Percentiles rank a stretch among this genome's conserved stretches.
Evolutionary conservation across 1,139 yeast genomes (phyloP).

Genomic region (Pichia kudriavzevii): DNA sequence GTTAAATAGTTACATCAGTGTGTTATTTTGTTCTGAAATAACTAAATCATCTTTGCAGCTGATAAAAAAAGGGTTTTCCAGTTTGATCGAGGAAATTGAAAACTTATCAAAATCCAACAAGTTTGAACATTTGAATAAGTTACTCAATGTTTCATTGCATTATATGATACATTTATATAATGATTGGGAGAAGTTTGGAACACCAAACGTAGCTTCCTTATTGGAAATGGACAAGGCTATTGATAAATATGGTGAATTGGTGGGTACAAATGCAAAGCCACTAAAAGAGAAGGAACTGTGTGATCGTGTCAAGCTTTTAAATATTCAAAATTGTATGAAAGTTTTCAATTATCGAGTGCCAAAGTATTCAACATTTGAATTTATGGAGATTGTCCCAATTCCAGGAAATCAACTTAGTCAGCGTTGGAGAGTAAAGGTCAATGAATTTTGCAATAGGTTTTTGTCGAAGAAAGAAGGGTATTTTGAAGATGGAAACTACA

Average conservation of each 20-base stretch:
- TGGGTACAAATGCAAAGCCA: neutral
- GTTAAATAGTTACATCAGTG: slow-evolving; percentile 7
- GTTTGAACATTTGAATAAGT: slow-evolving; percentile 2
- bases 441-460: slow-evolving; percentile 8
- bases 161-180: slow-evolving; percentile 6
- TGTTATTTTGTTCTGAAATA: slow-evolving; percentile 7
- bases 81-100: slow-evolving; percentile 8
- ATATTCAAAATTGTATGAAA: slow-evolving; percentile 8
- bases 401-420: neutral
- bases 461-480: neutral
- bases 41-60: slow-evolving; percentile 1
- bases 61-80: slow-evolving; percentile 2
- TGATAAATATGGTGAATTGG: neutral
- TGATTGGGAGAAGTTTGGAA: slow-evolving; percentile 12
- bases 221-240: slow-evolving; percentile 1
- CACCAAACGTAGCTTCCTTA: slow-evolving; percentile 4
- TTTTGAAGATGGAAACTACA: neutral
- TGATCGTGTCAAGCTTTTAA: slow-evolving; percentile 2
- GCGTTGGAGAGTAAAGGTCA: slow-evolving; percentile 3
- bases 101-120: slow-evolving; percentile 5
- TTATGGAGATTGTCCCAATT: neutral
- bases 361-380: slow-evolving; percentile 5
- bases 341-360: slow-evolving; percentile 3
- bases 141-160: slow-evolving; percentile 9
- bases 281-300: neutral